Conservation (phyloP, 192 early-diverging fungal genomes). For the Mortierella claussenii region DNA sequence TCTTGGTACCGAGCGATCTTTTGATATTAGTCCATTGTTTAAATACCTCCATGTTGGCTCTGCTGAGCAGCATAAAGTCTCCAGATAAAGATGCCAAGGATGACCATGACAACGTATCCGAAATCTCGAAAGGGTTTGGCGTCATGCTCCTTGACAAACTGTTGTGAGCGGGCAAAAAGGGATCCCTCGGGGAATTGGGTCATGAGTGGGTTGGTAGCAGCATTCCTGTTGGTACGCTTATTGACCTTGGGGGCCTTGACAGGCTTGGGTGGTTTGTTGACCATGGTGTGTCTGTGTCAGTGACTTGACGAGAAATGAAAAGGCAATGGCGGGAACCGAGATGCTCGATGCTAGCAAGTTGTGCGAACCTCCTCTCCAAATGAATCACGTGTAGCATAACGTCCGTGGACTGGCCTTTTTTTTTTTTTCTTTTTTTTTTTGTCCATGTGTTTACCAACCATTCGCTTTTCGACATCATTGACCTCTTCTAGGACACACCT, state of each 20-base stretch:
- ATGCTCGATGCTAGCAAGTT: too few species aligned
- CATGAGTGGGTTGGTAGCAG: constrained; percentile 8
- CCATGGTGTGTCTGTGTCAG: too few species aligned
- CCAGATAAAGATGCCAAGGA: constrained; percentile 37
- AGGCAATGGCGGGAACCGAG: too few species aligned
- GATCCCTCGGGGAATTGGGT: constrained; percentile 15
- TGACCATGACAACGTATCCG: constrained; percentile 15
- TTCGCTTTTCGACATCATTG: too few species aligned
- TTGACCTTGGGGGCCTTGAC: constrained; percentile 37
- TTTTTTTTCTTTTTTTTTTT: constrained; percentile 18
- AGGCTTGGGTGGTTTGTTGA: constrained; percentile 50
- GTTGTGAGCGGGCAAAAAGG: constrained; percentile 25
- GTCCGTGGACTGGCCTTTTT: not conserved
- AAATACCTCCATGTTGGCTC: too few species aligned
- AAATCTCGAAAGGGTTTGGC: constrained; percentile 47
- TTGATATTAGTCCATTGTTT: too few species aligned
- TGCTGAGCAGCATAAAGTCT: constrained; percentile 16
- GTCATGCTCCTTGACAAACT: constrained; percentile 39
- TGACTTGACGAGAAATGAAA: too few species aligned
- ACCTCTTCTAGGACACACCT: not conserved
- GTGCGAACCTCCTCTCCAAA: too few species aligned
- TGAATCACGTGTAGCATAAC: too few species aligned
- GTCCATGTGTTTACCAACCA: too few species aligned
- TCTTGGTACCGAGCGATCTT: too few species aligned
- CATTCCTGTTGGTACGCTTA: constrained; percentile 13